Conservation (phyloP, 1,284 basidiomycete species). For the Ceratobasidium sp. region DNA sequence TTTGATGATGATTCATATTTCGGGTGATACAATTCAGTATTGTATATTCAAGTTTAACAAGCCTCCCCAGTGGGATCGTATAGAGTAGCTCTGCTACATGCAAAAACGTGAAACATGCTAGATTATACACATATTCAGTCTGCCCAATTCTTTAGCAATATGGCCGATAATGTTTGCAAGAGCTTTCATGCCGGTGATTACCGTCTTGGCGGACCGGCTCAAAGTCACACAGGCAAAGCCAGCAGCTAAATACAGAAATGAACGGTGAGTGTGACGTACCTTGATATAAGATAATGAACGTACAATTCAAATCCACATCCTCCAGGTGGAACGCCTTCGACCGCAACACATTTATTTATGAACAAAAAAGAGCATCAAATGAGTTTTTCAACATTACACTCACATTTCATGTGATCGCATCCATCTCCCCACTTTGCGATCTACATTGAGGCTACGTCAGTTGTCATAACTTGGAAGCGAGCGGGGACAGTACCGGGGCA, state of each 20-base stretch:
- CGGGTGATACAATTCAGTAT: too few relatives aligned
- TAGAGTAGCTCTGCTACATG: too few relatives aligned
- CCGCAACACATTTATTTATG: not conserved
- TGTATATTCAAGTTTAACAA: too few relatives aligned
- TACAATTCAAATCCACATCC: constrained; percentile 41
- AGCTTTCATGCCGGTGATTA: constrained; percentile 20
- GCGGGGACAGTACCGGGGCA: constrained; percentile 11
- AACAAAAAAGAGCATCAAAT: not conserved
- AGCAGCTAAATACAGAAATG: constrained; percentile 3
- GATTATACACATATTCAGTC: too few relatives aligned
- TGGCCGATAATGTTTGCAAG: constrained; percentile 7
- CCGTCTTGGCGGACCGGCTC: constrained; percentile 32
- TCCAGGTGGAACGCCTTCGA: constrained; percentile 16
- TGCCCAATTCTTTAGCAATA: not conserved
- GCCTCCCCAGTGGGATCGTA: too few relatives aligned
- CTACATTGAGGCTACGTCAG: not conserved
- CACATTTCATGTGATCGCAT: constrained; percentile 42
- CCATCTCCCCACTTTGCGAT: constrained; percentile 32
- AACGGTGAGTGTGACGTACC: not conserved
- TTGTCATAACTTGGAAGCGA: not conserved
- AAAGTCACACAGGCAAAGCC: constrained; percentile 37
- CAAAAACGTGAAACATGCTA: too few relatives aligned
- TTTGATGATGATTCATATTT: too few relatives aligned
- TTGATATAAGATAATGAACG: not conserved
- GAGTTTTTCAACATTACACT: not conserved